Conservation (phyloP, 768 basidiomycete species). For the Hirschioporus abietinus region DNA sequence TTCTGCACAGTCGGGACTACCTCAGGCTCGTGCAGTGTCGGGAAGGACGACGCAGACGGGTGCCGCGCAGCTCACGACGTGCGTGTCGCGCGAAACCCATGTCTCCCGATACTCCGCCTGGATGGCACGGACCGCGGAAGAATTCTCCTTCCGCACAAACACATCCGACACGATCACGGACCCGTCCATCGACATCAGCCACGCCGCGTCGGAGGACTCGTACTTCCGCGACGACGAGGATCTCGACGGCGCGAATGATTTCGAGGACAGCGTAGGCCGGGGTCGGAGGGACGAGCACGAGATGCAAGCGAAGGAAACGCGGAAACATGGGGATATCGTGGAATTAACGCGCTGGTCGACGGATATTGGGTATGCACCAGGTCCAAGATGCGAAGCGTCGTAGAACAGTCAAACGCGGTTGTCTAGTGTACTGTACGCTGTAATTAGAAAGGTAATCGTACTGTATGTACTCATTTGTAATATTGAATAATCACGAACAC, state of each 20-base stretch:
- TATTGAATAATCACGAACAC: too few species aligned
- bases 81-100: not conserved
- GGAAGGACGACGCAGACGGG: not conserved
- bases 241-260: not conserved
- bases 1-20: not conserved
- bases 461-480: too few species aligned
- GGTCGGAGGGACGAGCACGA: not conserved
- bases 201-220: not conserved
- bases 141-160: not conserved
- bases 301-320: not conserved
- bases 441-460: too few species aligned
- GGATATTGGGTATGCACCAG: not conserved
- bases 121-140: not conserved
- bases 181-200: not conserved
- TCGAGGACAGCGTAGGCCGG: too few species aligned
- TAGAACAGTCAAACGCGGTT: too few species aligned
- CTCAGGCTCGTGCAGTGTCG: not conserved
- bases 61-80: not conserved
- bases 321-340: not conserved
- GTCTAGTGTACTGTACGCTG: too few species aligned
- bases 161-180: not conserved
- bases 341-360: not conserved
- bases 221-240: not conserved
- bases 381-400: too few species aligned
- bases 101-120: not conserved